These are phyloP conservation scores for Neurospora sp. DNA, from an alignment of 495 filamentous ascomycete species.

Conservation along the genomic window DNA sequence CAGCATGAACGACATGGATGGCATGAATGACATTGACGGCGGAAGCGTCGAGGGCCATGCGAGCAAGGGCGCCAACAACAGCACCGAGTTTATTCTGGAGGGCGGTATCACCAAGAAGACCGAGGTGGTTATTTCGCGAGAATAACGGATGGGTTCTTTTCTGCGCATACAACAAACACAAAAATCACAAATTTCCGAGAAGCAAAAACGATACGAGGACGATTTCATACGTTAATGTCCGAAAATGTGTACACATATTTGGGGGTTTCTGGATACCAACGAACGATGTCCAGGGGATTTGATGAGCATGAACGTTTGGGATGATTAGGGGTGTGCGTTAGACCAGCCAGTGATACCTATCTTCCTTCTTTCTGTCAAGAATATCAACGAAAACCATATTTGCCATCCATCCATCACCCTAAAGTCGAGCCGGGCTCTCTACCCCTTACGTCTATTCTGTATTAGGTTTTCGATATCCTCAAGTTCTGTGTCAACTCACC, in stretches of 20 bases:
- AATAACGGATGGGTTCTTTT: background rate
- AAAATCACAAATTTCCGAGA: background rate
- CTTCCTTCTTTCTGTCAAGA: background rate
- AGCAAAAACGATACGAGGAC: background rate
- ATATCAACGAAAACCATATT: background rate
- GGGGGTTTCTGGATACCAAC: background rate
- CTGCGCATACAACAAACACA: background rate
- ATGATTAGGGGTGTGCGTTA: background rate
- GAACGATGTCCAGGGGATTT: background rate
- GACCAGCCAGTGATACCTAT: background rate
- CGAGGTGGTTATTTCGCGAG: slow-evolving; percentile 14
- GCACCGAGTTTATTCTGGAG: slow-evolving; percentile 15
- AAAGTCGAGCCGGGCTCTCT: no score
- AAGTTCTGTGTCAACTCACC: no score
- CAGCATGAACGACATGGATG: slow-evolving; percentile 13
- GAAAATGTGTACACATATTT: background rate
- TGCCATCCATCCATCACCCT: background rate
- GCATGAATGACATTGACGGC: slow-evolving; percentile 9
- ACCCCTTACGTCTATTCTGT: no score
- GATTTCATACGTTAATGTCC: background rate
- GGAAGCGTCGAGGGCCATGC: slow-evolving; percentile 11
- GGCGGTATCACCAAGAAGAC: slow-evolving; percentile 18
- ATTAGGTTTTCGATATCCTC: no score
- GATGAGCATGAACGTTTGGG: background rate
- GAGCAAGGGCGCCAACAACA: slow-evolving; percentile 8